Conservation (phyloP, 2,329 filamentous ascomycete genomes). For the Ascochyta fabae region DNA sequence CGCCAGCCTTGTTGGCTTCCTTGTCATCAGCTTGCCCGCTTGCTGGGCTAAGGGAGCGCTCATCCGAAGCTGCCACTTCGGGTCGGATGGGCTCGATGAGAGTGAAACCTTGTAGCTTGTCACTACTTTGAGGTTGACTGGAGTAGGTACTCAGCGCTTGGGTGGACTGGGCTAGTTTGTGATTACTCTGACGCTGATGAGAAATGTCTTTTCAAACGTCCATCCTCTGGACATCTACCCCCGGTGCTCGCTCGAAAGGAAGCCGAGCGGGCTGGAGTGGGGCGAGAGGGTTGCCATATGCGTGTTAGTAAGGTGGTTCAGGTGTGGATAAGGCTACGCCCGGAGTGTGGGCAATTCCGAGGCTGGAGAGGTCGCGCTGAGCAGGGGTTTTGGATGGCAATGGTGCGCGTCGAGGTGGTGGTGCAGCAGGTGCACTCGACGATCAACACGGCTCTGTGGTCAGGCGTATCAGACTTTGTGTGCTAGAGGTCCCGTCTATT, state of each 20-base stretch:
- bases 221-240: constrained; percentile 11
- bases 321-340: constrained; percentile 17
- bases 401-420: not conserved
- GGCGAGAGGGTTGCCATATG: constrained; percentile 27
- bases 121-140: too few species aligned
- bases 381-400: constrained; percentile 2
- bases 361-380: constrained; percentile 1
- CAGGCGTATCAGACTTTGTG: not conserved
- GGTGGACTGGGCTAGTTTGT: not conserved
- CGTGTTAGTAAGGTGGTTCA: constrained; percentile 29
- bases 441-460: constrained; percentile 6
- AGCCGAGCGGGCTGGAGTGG: constrained; percentile 34
- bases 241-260: constrained; percentile 47
- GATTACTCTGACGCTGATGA: not conserved
- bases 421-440: not conserved
- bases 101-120: too few species aligned
- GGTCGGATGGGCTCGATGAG: constrained; percentile 24
- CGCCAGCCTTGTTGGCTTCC: constrained; percentile 22
- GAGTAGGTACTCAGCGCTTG: not conserved
- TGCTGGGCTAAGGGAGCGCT: constrained; percentile 38
- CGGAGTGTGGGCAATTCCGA: constrained; percentile 16
- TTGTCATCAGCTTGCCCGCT: constrained; percentile 14
- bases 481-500: constrained; percentile 16
- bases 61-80: constrained; percentile 30
- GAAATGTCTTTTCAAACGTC: not conserved